These are phyloP conservation scores for Penicillium sp. DNA, from an alignment of 2,329 filamentous ascomycete species.

Conservation along the genomic window DNA sequence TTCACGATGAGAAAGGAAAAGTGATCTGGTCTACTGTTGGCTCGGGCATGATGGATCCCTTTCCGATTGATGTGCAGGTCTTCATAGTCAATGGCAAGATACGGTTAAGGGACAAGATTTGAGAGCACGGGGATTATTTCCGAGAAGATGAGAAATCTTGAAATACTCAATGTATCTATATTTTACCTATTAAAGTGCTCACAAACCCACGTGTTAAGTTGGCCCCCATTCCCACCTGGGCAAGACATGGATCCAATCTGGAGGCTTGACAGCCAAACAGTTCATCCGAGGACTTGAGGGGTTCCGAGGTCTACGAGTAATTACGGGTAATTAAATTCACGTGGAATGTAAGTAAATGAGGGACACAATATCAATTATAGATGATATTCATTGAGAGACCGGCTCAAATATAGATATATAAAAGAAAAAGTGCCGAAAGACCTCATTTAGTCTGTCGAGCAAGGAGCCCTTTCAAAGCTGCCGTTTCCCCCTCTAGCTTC, in stretches of 20 bases:
- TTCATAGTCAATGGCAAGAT: neutral
- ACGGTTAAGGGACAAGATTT: neutral
- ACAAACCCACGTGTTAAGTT: neutral
- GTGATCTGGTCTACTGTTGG: neutral
- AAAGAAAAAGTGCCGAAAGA: neutral
- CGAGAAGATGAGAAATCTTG: neutral
- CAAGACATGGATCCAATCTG: neutral
- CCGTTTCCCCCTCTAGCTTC: constrained; percentile 38
- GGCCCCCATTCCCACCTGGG: neutral
- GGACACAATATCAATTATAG: neutral
- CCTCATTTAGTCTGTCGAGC: constrained; percentile 19
- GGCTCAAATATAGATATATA: constrained; percentile 11
- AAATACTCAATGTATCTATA: neutral
- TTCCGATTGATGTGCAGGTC: neutral
- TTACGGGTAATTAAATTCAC: neutral
- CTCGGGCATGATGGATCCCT: neutral
- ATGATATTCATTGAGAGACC: constrained; percentile 7
- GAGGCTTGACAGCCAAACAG: neutral
- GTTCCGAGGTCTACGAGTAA: neutral
- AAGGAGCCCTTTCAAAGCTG: constrained; percentile 31
- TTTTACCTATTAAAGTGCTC: neutral
- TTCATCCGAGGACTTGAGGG: neutral
- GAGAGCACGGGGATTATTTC: neutral
- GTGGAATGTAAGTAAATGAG: neutral
- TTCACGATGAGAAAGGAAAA: neutral